phyloP scores from a whole-genome alignment of 1,284 basidiomycete genomes.

The Moesziomyces antarcticus region DNA sequence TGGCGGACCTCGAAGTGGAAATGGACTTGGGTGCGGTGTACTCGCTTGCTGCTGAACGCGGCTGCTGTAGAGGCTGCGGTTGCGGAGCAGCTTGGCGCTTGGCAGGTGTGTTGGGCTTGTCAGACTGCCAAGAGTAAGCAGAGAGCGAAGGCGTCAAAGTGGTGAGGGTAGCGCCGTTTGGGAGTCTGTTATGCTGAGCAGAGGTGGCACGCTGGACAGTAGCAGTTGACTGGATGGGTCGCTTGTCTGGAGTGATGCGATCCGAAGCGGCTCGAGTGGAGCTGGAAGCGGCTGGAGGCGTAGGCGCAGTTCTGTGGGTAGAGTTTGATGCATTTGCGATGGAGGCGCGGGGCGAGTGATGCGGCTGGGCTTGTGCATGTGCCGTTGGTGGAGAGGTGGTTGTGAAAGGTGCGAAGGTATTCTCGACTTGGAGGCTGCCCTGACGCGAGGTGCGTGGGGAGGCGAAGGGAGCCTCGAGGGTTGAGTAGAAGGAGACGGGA shows the following conservation, averaged over 20 bases:
- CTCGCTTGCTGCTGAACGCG: background rate
- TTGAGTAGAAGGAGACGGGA: conserved; percentile 42
- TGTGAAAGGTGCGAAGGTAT: background rate
- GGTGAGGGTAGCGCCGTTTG: background rate
- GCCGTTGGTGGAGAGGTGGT: conserved; percentile 3
- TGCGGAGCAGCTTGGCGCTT: background rate
- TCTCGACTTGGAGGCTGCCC: conserved; percentile 16
- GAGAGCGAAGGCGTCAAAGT: conserved; percentile 7
- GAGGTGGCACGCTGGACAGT: conserved; percentile 1
- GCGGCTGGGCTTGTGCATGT: conserved; percentile 1
- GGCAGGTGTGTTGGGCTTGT: background rate
- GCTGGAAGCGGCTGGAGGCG: background rate
- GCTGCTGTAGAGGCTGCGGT: background rate
- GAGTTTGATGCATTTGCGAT: background rate
- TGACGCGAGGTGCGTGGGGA: conserved; percentile 27
- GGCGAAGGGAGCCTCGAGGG: conserved; percentile 16
- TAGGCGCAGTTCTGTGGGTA: background rate
- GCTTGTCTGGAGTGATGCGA: background rate
- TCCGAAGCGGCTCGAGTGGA: conserved; percentile 6
- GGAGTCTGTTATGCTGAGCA: conserved; percentile 1
- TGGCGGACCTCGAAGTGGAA: conserved; percentile 15
- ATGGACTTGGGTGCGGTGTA: conserved; percentile 7
- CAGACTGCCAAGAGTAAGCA: conserved; percentile 5
- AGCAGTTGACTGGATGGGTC: background rate
- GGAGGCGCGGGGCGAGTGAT: background rate